Base-by-base conservation (phyloP, 345 rosid genomes). In the Eucalyptus guilfoylei region DNA sequence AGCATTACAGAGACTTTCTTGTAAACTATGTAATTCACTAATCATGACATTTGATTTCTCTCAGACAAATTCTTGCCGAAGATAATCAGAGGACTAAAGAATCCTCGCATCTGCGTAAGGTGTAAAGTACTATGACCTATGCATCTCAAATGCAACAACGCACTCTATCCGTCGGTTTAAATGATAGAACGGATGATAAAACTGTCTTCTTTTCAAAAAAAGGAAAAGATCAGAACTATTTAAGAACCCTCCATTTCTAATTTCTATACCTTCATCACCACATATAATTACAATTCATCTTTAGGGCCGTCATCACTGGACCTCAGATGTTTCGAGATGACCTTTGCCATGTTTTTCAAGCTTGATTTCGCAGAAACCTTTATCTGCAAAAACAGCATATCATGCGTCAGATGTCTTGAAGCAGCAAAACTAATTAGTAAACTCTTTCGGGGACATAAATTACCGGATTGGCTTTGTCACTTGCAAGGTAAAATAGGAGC, bases 401-500 rank as follows among this genome's bases (percentile, higher is more conserved):
- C 55, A 60, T 19, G 52, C 86, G 86, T 92, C 85, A 93, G 89
- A 62, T 88, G 83, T 83, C 49, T 32, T 80, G 16, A 54, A 45
- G 44, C 17, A 15, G 37, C 85, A 34, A 86, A n/a, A 49, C 28
- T 16, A 42, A 49, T 24, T 50, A 9, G 32, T 17, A 55, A 85
- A 45, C 19, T 13, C 6, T 88, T 42, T 17, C 16, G 28, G 44
- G 30, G 54, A 32, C 40, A 30, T 80, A 42, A 37, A 26, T 90
- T 94, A 95, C 98, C 93, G 96, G 97, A 62, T 92, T 96, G 85
- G 93, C 89, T 90, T 96, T 97, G 89, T 95, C 94, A 49, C 90
- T 92, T 0, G 93, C 93, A 12, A 95, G 94, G 93, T 95, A 96
- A 80, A 96, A 92, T 30, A 96, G 90, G 88, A 96, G 94, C 7